Evolutionary conservation across 2,329 filamentous ascomycete genomes (phyloP).

Genomic region (Xylariaceae sp.): DNA sequence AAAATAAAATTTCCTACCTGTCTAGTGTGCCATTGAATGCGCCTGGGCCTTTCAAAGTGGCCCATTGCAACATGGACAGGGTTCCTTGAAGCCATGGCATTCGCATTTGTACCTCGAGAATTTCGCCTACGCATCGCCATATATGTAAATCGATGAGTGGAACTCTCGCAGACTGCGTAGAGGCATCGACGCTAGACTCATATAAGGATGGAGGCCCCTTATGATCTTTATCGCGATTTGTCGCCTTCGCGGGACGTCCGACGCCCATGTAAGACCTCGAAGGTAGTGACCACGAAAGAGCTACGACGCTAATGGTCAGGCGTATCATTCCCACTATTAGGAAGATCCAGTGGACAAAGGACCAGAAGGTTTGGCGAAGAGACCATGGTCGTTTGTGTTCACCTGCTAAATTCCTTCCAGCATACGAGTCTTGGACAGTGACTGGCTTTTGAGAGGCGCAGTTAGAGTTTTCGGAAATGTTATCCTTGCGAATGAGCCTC

Average conservation of each 20-base stretch:
- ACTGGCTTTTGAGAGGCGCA: slow-evolving; percentile 5
- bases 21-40: slow-evolving; percentile 73
- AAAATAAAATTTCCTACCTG: slow-evolving; percentile 62
- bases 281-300: slow-evolving; percentile 62
- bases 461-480: slow-evolving; percentile 14
- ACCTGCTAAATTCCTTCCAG: slow-evolving; percentile 2
- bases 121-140: slow-evolving; percentile 66
- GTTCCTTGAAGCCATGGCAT: slow-evolving; percentile 87
- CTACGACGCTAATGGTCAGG: slow-evolving; percentile 57
- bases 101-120: slow-evolving; percentile 68
- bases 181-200: slow-evolving; percentile 14
- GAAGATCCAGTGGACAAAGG: slow-evolving; percentile 50
- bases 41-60: slow-evolving; percentile 67
- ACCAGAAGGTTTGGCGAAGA: slow-evolving; percentile 48
- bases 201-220: slow-evolving; percentile 20
- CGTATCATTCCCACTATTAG: slow-evolving; percentile 58
- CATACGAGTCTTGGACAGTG: slow-evolving; percentile 4
- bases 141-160: slow-evolving; percentile 72
- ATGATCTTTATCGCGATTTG: slow-evolving; percentile 22
- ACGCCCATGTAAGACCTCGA: slow-evolving; percentile 36
- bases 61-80: slow-evolving; percentile 70
- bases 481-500: slow-evolving; percentile 34
- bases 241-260: slow-evolving; percentile 23
- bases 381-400: slow-evolving; percentile 33
- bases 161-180: slow-evolving; percentile 36